These are phyloP conservation scores for Murraya paniculata DNA, from an alignment of 345 rosid genomes.

Conservation along the genomic window DNA sequence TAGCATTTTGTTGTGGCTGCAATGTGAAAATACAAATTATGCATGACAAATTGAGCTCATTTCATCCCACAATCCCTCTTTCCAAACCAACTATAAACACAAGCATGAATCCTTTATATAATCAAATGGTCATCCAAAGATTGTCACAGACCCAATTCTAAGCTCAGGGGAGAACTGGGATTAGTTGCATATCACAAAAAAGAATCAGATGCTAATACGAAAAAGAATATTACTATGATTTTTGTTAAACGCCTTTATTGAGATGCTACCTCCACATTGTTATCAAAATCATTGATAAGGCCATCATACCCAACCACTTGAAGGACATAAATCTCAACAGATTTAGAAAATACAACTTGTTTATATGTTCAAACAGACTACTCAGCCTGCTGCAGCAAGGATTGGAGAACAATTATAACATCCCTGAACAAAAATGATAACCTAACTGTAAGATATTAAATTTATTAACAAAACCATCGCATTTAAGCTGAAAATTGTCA, in stretches of 20 bases:
- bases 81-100: neutral
- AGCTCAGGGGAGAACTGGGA: neutral
- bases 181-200: no score
- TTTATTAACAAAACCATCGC: neutral
- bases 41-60: neutral
- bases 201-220: neutral
- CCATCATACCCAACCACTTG: neutral
- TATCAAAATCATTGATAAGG: neutral
- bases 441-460: neutral
- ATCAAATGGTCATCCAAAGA: neutral
- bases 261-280: neutral
- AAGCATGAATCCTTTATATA: neutral
- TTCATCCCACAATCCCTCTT: neutral
- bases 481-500: neutral
- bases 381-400: neutral
- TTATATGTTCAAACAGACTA: neutral
- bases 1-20: constrained; percentile 40
- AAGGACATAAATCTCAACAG: neutral
- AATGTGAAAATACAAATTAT: neutral
- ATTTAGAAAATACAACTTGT: neutral
- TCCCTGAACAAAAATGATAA: neutral
- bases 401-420: neutral
- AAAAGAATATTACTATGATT: neutral
- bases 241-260: neutral
- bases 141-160: neutral